Conservation (phyloP, 495 filamentous ascomycete genomes). For the Cryomyces antarcticus region DNA sequence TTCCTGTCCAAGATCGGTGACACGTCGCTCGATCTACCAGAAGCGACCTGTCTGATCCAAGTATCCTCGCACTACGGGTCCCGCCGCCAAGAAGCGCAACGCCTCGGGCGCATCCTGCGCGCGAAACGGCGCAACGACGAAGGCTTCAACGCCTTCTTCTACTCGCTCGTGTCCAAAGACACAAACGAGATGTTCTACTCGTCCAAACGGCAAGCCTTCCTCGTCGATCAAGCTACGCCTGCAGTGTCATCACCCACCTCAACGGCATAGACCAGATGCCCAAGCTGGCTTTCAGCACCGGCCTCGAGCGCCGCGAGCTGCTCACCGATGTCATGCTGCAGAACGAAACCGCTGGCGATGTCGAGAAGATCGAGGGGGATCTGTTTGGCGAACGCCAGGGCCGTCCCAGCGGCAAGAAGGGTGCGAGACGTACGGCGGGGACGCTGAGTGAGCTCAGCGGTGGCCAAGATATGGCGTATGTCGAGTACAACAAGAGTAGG, state of each 20-base stretch:
- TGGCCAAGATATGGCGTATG: constrained; percentile 91
- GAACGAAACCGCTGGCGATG: constrained; percentile 59
- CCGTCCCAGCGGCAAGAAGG: constrained; percentile 18
- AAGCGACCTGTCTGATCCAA: constrained; percentile 94
- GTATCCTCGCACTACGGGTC: constrained; percentile 98
- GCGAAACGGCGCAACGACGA: constrained; percentile 95
- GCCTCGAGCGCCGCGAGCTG: constrained; percentile 69
- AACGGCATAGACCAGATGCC: constrained; percentile 73
- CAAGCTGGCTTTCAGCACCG: constrained; percentile 58
- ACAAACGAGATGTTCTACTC: constrained; percentile 98
- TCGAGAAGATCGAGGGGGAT: constrained; percentile 64
- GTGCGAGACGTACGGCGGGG: constrained; percentile 59
- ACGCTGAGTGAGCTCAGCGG: constrained; percentile 70
- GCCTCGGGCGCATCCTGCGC: constrained; percentile 82
- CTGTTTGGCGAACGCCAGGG: constrained; percentile 47
- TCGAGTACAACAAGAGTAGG: constrained; percentile 58
- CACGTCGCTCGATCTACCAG: constrained; percentile 87
- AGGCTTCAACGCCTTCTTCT: constrained; percentile 99
- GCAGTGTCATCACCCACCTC: constrained; percentile 96
- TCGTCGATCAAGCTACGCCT: constrained; percentile 96
- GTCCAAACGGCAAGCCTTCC: constrained; percentile 88
- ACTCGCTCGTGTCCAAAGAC: constrained; percentile 90
- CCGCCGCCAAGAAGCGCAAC: constrained; percentile 89
- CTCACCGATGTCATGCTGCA: constrained; percentile 84
- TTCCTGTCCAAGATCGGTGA: constrained; percentile 98